Evolutionary conservation across 2,329 filamentous ascomycete species (phyloP).

Genomic region (Cladosporium sp.): DNA sequence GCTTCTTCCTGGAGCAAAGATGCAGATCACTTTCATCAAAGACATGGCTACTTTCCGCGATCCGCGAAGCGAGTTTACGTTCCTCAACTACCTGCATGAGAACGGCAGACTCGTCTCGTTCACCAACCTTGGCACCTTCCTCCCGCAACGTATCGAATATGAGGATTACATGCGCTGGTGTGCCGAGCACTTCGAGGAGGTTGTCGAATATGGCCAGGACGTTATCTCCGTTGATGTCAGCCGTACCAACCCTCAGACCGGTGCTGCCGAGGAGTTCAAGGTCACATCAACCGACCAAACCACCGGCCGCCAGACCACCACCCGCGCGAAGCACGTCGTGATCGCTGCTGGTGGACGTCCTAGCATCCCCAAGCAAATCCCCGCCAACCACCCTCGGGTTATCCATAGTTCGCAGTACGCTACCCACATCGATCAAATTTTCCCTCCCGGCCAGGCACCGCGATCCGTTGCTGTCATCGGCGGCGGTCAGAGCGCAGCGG

Average conservation of each 20-base stretch:
- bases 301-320: conserved; percentile 49
- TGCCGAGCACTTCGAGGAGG: conserved; percentile 65
- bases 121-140: conserved; percentile 82
- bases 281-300: conserved; percentile 59
- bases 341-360: conserved; percentile 63
- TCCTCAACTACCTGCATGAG: conserved; percentile 85
- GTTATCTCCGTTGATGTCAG: conserved; percentile 63
- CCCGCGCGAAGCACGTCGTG: conserved; percentile 61
- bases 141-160: conserved; percentile 80
- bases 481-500: conserved; percentile 85
- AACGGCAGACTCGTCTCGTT: conserved; percentile 81
- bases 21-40: conserved; percentile 98
- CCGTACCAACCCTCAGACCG: conserved; percentile 41
- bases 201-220: conserved; percentile 71
- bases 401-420: conserved; percentile 88
- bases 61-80: conserved; percentile 86
- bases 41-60: conserved; percentile 86
- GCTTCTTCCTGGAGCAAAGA: conserved; percentile 85
- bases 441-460: conserved; percentile 48
- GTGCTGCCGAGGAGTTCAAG: conserved; percentile 57
- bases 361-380: conserved; percentile 64
- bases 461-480: conserved; percentile 81
- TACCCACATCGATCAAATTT: conserved; percentile 54
- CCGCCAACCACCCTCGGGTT: conserved; percentile 63
- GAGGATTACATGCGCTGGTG: conserved; percentile 96